Base-by-base conservation (phyloP, 495 filamentous ascomycete species). In the Schizothecium vesticola region DNA sequence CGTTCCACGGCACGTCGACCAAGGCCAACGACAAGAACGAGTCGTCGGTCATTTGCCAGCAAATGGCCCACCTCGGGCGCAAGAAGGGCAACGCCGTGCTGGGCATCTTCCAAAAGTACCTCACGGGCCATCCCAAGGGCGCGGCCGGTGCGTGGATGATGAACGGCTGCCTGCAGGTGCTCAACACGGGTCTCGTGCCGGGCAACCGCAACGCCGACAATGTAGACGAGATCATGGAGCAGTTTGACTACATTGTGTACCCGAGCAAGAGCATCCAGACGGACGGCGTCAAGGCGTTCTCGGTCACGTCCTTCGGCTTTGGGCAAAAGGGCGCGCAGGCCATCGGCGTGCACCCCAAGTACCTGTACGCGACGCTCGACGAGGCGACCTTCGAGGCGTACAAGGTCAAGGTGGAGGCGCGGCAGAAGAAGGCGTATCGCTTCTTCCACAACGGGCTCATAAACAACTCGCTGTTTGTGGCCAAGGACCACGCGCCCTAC, bases 11-110 rank as follows among this genome's bases (percentile, higher is more conserved):
- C 70, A 99, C 95, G 29, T 97, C 94, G 23, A 99, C 95, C 51
- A 93, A 96, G 68, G 95, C 95, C 65, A 99, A 99, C 76, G 95
- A 99, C 84, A 99, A 99, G 88, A 99, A 99, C 78, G 95, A 99
- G 79, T 97, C 95, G 28, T 93, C 95, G 67, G 94, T 97, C 75
- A 90, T 99, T 72, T 97, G 94, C 85, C 91, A 97, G 79, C 96
- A 98, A 82, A 85, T 99, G 80, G 89, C 87, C 72, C 96, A 99
- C 78, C 90, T 99, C 59, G 95, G 96, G 68, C 91, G 95, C 62
- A 87, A 89, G 79, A 97, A 97, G 86, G 95, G 95, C 73, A 98
- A 99, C 77, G 93, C 96, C 28, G 83, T 99, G 9, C 79, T 98
- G 67, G 95, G 95, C 80, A 94, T 99, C 77, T 99, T 98, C 91